These are phyloP conservation scores for Rhodotorula babjevae DNA, from an alignment of 768 basidiomycete genomes.

Conservation along the genomic window DNA sequence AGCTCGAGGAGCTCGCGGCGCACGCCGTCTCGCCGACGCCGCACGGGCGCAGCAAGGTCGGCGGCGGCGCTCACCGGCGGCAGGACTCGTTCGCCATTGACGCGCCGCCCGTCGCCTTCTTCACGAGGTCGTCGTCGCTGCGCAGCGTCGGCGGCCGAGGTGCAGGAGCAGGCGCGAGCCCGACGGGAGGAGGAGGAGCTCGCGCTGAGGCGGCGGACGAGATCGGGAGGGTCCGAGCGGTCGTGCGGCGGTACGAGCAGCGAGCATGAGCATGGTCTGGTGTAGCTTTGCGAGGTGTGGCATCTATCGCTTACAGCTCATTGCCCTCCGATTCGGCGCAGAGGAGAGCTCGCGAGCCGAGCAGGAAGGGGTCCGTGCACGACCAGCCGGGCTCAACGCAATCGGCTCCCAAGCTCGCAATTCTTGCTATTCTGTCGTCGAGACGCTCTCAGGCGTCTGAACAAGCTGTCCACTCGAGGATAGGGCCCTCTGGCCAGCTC, in stretches of 20 bases:
- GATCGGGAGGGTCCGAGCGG: background rate
- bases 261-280: background rate
- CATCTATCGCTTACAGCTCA: too few species aligned
- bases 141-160: background rate
- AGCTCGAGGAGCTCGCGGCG: slow-evolving; percentile 14
- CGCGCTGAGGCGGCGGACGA: background rate
- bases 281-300: background rate
- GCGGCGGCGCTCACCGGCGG: background rate
- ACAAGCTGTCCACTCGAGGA: too few species aligned
- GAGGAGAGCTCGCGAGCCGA: too few species aligned
- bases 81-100: slow-evolving; percentile 15
- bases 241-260: background rate
- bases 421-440: too few species aligned
- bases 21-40: background rate
- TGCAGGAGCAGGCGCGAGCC: too few species aligned
- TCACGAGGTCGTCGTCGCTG: slow-evolving; percentile 4
- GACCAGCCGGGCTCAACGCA: too few species aligned
- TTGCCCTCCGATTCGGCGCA: too few species aligned
- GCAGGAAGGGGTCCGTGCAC: too few species aligned
- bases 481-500: too few species aligned
- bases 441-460: too few species aligned
- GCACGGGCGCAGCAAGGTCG: too few species aligned
- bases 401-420: too few species aligned
- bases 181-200: background rate
- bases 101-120: slow-evolving; percentile 24